Evolutionary conservation across 306 rosid genomes (phyloP).

Genomic region (Fragaria nilgerrensis): DNA sequence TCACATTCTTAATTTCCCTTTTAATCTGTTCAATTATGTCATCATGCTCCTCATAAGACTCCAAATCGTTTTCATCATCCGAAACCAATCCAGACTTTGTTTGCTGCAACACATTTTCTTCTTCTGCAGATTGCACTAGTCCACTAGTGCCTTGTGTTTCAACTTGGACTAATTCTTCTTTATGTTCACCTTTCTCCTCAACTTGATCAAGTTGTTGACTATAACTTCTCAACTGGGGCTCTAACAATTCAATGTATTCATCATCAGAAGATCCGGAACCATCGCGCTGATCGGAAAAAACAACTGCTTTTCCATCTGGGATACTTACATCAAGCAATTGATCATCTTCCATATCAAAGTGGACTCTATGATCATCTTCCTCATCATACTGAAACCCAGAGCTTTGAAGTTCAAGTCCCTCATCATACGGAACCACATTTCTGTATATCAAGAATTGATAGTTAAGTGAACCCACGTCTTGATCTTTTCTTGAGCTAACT

Average conservation of each 20-base stretch:
- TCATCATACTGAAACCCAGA: conserved; percentile 4
- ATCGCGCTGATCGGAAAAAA: neutral
- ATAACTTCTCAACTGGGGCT: conserved; percentile 14
- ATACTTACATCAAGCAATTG: neutral
- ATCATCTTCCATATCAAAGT: neutral
- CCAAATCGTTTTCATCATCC: conserved; percentile 38
- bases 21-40: conserved; percentile 72
- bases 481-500: conserved; percentile 28
- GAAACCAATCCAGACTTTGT: conserved; percentile 17
- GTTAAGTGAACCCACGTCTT: conserved; percentile 29
- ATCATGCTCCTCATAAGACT: conserved; percentile 59
- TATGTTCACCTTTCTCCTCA: conserved; percentile 10
- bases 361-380: conserved; percentile 2
- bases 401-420: conserved; percentile 31
- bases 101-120: conserved; percentile 29
- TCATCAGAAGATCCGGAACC: conserved; percentile 22
- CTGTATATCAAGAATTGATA: conserved; percentile 35
- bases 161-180: conserved; percentile 15
- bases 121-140: conserved; percentile 3
- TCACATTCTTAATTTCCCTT: conserved; percentile 59
- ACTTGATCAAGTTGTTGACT: conserved; percentile 3
- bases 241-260: conserved; percentile 45
- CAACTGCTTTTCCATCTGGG: neutral
- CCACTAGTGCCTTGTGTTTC: conserved; percentile 2
- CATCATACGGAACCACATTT: neutral